These are phyloP conservation scores for Fusarium chuoi DNA, from an alignment of 2,329 filamentous ascomycete genomes.

Conservation along the genomic window DNA sequence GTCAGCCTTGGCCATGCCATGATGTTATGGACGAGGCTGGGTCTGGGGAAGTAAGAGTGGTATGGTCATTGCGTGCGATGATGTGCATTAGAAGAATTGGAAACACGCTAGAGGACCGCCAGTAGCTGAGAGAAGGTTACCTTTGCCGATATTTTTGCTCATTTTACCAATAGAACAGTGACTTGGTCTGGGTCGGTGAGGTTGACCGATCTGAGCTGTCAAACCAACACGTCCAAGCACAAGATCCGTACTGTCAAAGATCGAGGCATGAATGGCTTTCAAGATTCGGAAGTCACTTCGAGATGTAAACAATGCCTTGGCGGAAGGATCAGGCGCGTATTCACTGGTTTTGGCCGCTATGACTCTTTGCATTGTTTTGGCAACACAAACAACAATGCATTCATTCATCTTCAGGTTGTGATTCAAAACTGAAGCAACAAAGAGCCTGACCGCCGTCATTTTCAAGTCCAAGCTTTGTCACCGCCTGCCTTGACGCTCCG, in stretches of 20 bases:
- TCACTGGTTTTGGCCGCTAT: not conserved
- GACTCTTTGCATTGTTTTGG: constrained; percentile 2
- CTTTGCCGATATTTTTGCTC: not conserved
- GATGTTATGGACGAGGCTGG: constrained; percentile 2
- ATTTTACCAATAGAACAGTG: not conserved
- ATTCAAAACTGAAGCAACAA: not conserved
- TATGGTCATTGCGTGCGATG: constrained; percentile 20
- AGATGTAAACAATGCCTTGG: not conserved
- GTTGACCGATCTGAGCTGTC: constrained; percentile 1
- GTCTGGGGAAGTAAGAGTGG: constrained; percentile 25
- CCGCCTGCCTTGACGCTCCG: not conserved
- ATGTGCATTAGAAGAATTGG: constrained; percentile 29
- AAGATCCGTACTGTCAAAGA: not conserved
- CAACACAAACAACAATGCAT: not conserved
- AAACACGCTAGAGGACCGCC: constrained; percentile 26
- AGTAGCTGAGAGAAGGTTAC: not conserved
- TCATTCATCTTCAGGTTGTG: not conserved
- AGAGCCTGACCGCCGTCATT: constrained; percentile 4
- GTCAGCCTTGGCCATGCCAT: not conserved
- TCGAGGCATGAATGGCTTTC: not conserved
- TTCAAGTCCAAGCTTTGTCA: constrained; percentile 12
- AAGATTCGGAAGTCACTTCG: not conserved
- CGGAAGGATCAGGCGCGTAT: not conserved
- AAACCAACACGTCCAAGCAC: not conserved
- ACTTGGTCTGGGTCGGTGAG: not conserved